Percentiles rank a stretch among this genome's conserved stretches.
These are phyloP conservation scores for Theobroma cacao DNA, from an alignment of 345 rosid species.

Conservation along the genomic window DNA sequence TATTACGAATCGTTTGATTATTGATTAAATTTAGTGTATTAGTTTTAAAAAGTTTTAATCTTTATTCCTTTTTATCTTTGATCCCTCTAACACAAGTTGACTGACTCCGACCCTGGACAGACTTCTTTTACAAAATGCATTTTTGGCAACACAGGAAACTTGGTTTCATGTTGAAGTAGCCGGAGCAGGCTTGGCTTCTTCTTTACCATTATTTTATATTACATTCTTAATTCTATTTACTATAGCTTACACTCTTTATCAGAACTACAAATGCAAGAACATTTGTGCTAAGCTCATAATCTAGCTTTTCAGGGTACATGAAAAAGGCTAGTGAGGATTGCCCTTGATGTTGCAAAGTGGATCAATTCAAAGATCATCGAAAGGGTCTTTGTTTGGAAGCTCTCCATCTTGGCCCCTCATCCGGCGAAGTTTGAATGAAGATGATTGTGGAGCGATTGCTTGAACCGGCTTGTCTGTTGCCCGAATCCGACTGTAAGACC, in stretches of 20 bases:
- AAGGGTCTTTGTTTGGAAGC: slow-evolving; percentile 16
- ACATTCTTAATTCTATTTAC: too few species aligned
- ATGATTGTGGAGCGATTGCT: slow-evolving; percentile 23
- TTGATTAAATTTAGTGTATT: too few species aligned
- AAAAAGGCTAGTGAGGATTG: not conserved
- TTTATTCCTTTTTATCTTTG: too few species aligned
- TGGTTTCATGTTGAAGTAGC: not conserved
- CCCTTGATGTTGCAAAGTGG: not conserved
- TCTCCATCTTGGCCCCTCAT: slow-evolving; percentile 15
- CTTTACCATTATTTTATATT: too few species aligned
- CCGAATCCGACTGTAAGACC: slow-evolving; percentile 37
- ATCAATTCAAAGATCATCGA: not conserved
- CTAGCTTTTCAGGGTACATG: not conserved
- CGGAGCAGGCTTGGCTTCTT: not conserved
- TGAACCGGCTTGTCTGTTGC: slow-evolving; percentile 21
- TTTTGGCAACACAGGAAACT: not conserved
- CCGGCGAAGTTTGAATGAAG: slow-evolving; percentile 26
- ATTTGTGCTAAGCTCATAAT: not conserved
- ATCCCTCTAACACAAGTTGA: too few species aligned
- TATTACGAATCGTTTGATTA: too few species aligned
- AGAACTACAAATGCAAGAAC: not conserved
- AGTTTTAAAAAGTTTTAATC: too few species aligned
- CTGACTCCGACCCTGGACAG: too few species aligned
- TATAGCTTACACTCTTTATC: too few species aligned
- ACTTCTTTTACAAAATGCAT: not conserved